Conservation (phyloP, 257 asterid genomes). For the Solanum pinnatisectum region DNA sequence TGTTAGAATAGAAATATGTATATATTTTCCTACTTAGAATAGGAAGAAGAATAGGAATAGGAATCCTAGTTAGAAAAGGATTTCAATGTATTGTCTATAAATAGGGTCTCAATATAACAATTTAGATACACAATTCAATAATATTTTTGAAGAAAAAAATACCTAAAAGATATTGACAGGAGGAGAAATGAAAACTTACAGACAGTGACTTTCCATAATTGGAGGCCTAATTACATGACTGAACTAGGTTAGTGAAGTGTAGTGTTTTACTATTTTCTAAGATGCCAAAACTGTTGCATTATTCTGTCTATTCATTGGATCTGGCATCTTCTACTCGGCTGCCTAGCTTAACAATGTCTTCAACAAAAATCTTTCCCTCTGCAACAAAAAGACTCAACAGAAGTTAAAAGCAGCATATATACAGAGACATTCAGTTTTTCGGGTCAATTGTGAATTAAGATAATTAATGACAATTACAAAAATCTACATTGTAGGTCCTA, state of each 20-base stretch:
- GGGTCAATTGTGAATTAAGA: not conserved
- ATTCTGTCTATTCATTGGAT: not conserved
- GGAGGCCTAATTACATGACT: not conserved
- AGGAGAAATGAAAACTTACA: not conserved
- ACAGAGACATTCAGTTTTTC: not conserved
- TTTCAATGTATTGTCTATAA: too few relatives aligned
- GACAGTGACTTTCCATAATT: not conserved
- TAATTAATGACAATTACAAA: not conserved
- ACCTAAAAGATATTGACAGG: not conserved
- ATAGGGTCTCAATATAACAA: too few relatives aligned
- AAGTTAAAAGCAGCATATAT: not conserved
- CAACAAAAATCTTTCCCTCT: constrained; percentile 88
- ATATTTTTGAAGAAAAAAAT: too few relatives aligned
- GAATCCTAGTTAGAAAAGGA: too few relatives aligned
- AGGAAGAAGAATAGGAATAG: too few relatives aligned
- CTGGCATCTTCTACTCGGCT: constrained; percentile 38
- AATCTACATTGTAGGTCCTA: not conserved
- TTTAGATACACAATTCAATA: too few relatives aligned
- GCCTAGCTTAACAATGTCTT: constrained; percentile 81
- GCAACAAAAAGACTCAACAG: constrained; percentile 9
- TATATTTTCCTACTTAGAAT: too few relatives aligned
- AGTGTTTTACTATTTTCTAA: not conserved
- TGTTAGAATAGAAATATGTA: too few relatives aligned
- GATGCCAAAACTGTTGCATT: not conserved
- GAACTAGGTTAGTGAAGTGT: not conserved